A percentile compares a stretch with the other conserved stretches of the same genome.
Evolutionary conservation across 2,329 filamentous ascomycete genomes (phyloP).

Genomic region (Metarhizium guizhouense): DNA sequence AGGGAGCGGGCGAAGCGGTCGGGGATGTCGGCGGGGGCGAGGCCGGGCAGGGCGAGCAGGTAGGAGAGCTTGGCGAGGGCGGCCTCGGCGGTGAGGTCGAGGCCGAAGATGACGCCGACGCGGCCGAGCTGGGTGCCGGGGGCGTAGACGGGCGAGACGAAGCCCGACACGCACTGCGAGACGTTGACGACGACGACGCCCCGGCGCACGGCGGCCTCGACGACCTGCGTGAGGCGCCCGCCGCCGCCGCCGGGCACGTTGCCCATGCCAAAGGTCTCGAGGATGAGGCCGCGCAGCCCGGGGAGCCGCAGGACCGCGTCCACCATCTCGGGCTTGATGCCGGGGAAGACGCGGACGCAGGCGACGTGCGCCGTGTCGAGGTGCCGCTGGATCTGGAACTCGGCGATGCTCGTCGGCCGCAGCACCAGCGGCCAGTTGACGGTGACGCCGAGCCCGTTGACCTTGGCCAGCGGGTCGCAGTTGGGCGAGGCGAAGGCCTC

Average conservation of each 20-base stretch:
- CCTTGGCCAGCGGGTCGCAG: conserved; percentile 67
- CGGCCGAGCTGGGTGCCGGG: conserved; percentile 68
- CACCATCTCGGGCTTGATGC: conserved; percentile 89
- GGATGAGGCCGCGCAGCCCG: conserved; percentile 70
- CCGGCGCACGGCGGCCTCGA: conserved; percentile 66
- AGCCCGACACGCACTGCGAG: conserved; percentile 75
- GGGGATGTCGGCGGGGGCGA: conserved; percentile 58
- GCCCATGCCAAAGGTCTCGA: conserved; percentile 89
- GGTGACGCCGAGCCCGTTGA: conserved; percentile 71
- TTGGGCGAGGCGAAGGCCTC: conserved; percentile 88
- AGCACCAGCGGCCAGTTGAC: conserved; percentile 74
- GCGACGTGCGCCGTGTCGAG: conserved; percentile 84
- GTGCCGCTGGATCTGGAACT: conserved; percentile 64
- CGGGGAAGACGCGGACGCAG: conserved; percentile 82
- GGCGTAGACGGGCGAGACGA: conserved; percentile 70
- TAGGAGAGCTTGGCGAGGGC: conserved; percentile 88
- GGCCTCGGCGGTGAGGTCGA: conserved; percentile 83
- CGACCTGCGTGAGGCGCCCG: conserved; percentile 68
- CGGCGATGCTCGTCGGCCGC: conserved; percentile 63
- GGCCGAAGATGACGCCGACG: conserved; percentile 80
- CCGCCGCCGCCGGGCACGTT: conserved; percentile 80
- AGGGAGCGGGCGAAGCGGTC: conserved; percentile 65
- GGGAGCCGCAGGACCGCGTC: conserved; percentile 71
- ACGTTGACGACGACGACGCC: conserved; percentile 86
- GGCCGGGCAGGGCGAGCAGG: conserved; percentile 59